Evolutionary conservation across 495 filamentous ascomycete species (phyloP).

Genomic region (Neurospora sublineolata): DNA sequence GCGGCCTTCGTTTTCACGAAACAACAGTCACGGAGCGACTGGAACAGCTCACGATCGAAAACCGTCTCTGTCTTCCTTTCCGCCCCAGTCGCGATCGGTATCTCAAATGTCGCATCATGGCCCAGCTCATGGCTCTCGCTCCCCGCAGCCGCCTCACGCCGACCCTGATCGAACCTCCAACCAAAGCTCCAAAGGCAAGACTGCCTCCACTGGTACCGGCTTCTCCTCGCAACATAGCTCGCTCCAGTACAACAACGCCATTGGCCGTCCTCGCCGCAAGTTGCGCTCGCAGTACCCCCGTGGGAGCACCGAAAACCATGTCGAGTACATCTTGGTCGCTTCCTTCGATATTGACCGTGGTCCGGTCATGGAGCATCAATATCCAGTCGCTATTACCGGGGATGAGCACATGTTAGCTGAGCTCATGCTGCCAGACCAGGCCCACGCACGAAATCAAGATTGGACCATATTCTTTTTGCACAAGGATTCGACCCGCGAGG

Average conservation of each 20-base stretch:
- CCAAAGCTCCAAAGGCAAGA: constrained; percentile 45
- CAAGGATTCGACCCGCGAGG: constrained; percentile 76
- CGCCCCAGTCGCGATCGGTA: constrained; percentile 41
- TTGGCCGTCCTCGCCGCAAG: constrained; percentile 32
- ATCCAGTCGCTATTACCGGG: constrained; percentile 86
- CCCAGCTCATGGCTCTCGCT: constrained; percentile 32
- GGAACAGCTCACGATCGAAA: constrained; percentile 25
- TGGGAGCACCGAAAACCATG: constrained; percentile 73
- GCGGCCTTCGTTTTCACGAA: constrained; percentile 5
- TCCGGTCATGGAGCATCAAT: constrained; percentile 97
- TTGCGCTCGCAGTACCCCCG: constrained; percentile 80
- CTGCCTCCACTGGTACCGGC: constrained; percentile 37
- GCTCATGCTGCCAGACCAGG: constrained; percentile 96
- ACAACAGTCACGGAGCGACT: constrained; percentile 3
- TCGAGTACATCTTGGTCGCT: constrained; percentile 97
- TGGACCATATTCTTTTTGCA: constrained; percentile 99
- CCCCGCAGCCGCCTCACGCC: constrained; percentile 35
- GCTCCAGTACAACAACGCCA: constrained; percentile 28
- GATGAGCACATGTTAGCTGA: constrained; percentile 96
- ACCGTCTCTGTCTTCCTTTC: constrained; percentile 47
- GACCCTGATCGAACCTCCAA: constrained; percentile 40
- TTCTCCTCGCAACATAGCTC: constrained; percentile 44
- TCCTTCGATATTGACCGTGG: constrained; percentile 95
- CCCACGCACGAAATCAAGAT: constrained; percentile 87
- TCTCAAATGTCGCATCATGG: constrained; percentile 37